phyloP scores from a whole-genome alignment of 768 basidiomycete genomes.

The Lactarius hatsudake region DNA sequence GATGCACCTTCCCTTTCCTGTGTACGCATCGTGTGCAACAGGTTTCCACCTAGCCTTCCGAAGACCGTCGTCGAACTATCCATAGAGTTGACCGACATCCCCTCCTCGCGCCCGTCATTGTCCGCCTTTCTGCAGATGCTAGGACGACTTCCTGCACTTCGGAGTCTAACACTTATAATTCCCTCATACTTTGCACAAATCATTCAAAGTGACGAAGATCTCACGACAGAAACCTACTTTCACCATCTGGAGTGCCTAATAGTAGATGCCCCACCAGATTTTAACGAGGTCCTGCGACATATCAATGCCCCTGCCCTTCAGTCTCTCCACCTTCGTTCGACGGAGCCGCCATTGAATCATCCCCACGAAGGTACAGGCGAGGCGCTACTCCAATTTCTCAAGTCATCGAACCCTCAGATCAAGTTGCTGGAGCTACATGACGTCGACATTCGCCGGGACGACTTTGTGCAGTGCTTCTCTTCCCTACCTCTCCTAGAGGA shows the following conservation, averaged over 20 bases:
- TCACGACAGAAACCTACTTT: slow-evolving; percentile 27
- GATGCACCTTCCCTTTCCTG: slow-evolving; percentile 37
- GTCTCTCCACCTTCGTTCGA: slow-evolving; percentile 42
- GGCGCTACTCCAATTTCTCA: slow-evolving; percentile 35
- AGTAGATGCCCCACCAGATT: slow-evolving; percentile 34
- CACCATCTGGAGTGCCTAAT: slow-evolving; percentile 34
- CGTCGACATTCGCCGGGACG: slow-evolving; percentile 41
- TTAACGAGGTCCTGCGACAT: slow-evolving; percentile 34
- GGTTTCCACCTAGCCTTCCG: slow-evolving; percentile 22
- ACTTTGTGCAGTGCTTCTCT: slow-evolving; percentile 38
- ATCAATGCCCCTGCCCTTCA: slow-evolving; percentile 39
- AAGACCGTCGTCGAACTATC: slow-evolving; percentile 18
- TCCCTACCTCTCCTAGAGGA: slow-evolving; percentile 43
- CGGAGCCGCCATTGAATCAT: slow-evolving; percentile 35
- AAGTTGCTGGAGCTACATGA: slow-evolving; percentile 49
- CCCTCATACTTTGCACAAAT: slow-evolving; percentile 32
- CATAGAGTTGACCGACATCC: slow-evolving; percentile 23
- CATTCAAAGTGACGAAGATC: slow-evolving; percentile 27
- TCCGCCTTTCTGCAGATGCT: slow-evolving; percentile 34
- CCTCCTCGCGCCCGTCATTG: slow-evolving; percentile 29
- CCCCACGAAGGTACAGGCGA: slow-evolving; percentile 37
- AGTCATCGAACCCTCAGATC: slow-evolving; percentile 33
- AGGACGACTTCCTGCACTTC: slow-evolving; percentile 41
- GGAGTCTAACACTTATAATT: slow-evolving; percentile 41
- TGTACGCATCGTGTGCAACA: slow-evolving; percentile 18